Base-by-base conservation (phyloP, 2,329 filamentous ascomycete genomes). In the Penicillium olsonii region DNA sequence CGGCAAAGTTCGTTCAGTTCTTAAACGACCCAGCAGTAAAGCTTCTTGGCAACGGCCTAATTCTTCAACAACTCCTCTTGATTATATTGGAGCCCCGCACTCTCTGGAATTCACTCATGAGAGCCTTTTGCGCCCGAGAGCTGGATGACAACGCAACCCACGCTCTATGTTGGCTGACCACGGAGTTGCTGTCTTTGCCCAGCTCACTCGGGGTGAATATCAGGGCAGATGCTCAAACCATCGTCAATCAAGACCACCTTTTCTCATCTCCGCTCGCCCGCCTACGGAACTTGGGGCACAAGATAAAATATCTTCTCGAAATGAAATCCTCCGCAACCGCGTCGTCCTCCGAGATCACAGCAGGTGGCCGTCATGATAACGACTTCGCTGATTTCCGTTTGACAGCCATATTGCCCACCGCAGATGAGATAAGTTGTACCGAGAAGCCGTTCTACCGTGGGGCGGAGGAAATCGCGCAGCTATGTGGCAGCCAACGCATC, bases 351-450 rank as follows among this genome's bases (percentile, higher is more conserved):
- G 42, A 35, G 10, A 41, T 40, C 31, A 55, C 46, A 1, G 78
- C 85, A 0, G 87, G 87, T 0, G 86, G 86, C 0, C 78, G 87
- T 0, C 87, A 92, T 55, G 85, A 91, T 65, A 92, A 92, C 45
- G 87, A 91, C 57, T 80, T 80, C 60, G 71, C 60, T 1, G 76
- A 88, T 54, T 85, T 84, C 56, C 76, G 81, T 0, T 51, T 82
- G 0, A 83, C 89, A 27, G 69, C 78, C 2, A 83, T 90, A 12
- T 78, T 82, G 40, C 88, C 87, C 0, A 90, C 87, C 0, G 65
- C 77, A 0, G 82, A 87, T 42, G 87, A 91, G 60, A 74, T 90
- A 1, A 50, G 73, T 0, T 85, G 78, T 0, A 73, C 63, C 0
- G 74, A 78, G 3, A 61, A 65, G 19, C 76, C 81, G 0, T 90